These are phyloP conservation scores for Fusarium secorum DNA, from an alignment of 2,329 filamentous ascomycete genomes.

Conservation along the genomic window DNA sequence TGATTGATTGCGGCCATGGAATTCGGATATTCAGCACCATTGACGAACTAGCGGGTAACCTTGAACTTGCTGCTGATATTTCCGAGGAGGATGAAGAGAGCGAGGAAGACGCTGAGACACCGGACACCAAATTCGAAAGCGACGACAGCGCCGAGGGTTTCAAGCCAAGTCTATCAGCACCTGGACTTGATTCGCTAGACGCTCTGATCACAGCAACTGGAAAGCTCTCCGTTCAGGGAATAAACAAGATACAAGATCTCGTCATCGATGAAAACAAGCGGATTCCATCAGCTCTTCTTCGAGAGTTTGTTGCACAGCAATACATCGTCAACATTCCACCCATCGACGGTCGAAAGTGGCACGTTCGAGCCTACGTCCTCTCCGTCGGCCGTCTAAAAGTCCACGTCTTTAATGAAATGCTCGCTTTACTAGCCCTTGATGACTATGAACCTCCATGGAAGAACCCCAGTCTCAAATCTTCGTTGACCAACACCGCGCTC, in stretches of 20 bases:
- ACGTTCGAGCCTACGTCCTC: constrained; percentile 48
- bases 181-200: constrained; percentile 44
- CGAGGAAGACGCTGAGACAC: not conserved
- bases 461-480: constrained; percentile 45
- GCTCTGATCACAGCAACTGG: constrained; percentile 43
- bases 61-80: constrained; percentile 49
- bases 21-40: constrained; percentile 51
- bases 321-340: constrained; percentile 48
- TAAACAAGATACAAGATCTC: constrained; percentile 15
- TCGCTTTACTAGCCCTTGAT: constrained; percentile 47
- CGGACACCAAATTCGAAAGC: not conserved
- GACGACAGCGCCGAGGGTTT: constrained; percentile 21
- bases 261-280: constrained; percentile 45
- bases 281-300: constrained; percentile 49
- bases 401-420: constrained; percentile 49
- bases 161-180: constrained; percentile 34
- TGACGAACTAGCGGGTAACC: constrained; percentile 46
- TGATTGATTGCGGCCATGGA: constrained; percentile 51
- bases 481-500: constrained; percentile 50
- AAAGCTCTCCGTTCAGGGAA: constrained; percentile 23
- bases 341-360: constrained; percentile 48
- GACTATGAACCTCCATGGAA: constrained; percentile 49
- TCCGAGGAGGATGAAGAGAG: constrained; percentile 41
- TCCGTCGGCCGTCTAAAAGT: constrained; percentile 50
- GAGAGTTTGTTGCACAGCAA: constrained; percentile 50